Conservation (phyloP, 179 eudicot species). For the Beta lomatogona region DNA sequence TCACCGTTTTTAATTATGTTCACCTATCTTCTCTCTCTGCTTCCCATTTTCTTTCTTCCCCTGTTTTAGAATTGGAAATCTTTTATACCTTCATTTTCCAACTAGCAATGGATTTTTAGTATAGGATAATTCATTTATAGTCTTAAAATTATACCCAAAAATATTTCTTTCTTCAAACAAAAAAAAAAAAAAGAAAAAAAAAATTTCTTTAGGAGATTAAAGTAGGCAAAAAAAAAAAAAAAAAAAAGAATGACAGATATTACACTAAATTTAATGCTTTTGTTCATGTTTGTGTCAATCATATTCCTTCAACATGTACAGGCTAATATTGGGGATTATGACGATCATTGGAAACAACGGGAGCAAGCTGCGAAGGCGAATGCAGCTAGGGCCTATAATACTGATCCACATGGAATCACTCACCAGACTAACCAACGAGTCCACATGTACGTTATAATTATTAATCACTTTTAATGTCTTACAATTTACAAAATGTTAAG, state of each 20-base stretch:
- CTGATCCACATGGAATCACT: constrained; percentile 36
- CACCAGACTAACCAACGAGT: constrained; percentile 37
- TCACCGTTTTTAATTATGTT: constrained; percentile 19
- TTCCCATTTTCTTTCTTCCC: constrained; percentile 32
- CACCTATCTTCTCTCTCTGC: constrained; percentile 42
- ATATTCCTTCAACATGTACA: constrained; percentile 19
- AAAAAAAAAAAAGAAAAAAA: background rate
- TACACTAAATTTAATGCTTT: constrained; percentile 21
- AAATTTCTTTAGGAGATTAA: background rate
- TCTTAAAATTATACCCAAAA: background rate
- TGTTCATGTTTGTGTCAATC: constrained; percentile 32
- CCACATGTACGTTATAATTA: constrained; percentile 32
- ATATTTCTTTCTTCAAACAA: background rate
- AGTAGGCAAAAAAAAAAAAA: background rate
- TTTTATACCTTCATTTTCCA: constrained; percentile 1
- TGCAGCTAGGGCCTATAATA: constrained; percentile 40
- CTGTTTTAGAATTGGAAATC: background rate
- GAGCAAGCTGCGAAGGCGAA: constrained; percentile 37
- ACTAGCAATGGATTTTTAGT: constrained; percentile 7
- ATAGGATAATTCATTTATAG: background rate
- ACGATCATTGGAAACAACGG: constrained; percentile 52
- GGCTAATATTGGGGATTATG: constrained; percentile 36
- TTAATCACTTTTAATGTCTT: background rate
- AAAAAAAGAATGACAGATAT: background rate
- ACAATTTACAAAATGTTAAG: background rate